Conservation (phyloP, 1,139 yeast genomes). For the Candida gigantensis region DNA sequence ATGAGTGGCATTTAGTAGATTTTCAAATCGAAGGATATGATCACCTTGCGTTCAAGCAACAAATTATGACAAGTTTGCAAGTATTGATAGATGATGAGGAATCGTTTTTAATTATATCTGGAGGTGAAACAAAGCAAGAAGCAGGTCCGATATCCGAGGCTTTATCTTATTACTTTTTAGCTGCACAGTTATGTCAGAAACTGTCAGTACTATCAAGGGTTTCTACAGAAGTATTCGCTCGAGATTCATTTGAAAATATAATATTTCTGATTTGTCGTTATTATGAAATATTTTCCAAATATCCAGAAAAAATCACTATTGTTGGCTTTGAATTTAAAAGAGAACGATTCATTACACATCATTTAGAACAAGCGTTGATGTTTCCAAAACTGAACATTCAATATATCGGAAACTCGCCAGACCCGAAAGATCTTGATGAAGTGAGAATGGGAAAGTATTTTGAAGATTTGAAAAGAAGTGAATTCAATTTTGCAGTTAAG, state of each 20-base stretch:
- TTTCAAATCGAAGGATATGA: constrained; percentile 73
- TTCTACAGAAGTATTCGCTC: constrained; percentile 65
- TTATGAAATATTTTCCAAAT: constrained; percentile 44
- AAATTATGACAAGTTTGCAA: constrained; percentile 44
- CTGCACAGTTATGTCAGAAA: constrained; percentile 18
- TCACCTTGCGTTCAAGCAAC: constrained; percentile 66
- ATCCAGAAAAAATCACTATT: constrained; percentile 56
- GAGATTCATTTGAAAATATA: constrained; percentile 82
- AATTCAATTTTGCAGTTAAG: constrained; percentile 55
- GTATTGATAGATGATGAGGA: constrained; percentile 30
- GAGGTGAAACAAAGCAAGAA: constrained; percentile 68
- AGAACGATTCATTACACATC: constrained; percentile 56
- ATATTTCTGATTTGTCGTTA: constrained; percentile 62
- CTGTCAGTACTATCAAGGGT: constrained; percentile 25
- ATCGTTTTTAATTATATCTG: constrained; percentile 56
- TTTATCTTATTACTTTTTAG: constrained; percentile 51
- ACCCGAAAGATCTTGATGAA: constrained; percentile 32
- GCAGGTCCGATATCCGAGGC: constrained; percentile 63
- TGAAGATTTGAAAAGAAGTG: constrained; percentile 46
- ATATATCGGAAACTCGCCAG: constrained; percentile 68
- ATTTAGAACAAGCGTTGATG: constrained; percentile 49
- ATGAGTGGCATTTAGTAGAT: constrained; percentile 65
- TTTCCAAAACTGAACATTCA: constrained; percentile 33
- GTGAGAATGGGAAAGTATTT: constrained; percentile 33
- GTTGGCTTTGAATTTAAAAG: constrained; percentile 78